Percentiles rank a stretch among this genome's conserved stretches.
Conservation (phyloP, 2,329 filamentous ascomycete species). For the Penicillium sp. region DNA sequence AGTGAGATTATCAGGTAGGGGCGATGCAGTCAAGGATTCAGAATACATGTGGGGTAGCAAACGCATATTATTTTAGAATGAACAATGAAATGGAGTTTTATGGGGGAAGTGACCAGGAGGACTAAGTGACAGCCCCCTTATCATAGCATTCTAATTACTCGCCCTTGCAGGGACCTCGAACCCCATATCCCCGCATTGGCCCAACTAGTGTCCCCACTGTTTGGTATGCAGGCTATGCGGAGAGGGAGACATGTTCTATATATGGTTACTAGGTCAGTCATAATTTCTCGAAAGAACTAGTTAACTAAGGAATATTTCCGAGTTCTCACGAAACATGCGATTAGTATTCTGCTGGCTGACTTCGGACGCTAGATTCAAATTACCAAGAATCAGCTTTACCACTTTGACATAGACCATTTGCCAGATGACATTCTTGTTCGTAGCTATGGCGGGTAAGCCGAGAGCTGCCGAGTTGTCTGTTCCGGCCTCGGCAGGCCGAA, state of each 20-base stretch:
- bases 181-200: conserved; percentile 1
- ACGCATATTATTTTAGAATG: not conserved
- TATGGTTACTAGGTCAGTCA: not conserved
- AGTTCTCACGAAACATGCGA: too few species aligned
- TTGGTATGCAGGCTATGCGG: not conserved
- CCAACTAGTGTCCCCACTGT: not conserved
- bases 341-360: too few species aligned
- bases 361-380: not conserved
- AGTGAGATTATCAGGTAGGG: not conserved
- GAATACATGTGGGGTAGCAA: not conserved
- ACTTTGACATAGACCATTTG: not conserved
- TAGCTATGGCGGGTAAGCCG: not conserved
- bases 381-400: not conserved
- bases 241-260: not conserved
- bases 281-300: not conserved
- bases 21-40: not conserved
- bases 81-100: not conserved
- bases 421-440: not conserved
- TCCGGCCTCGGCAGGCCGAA: not conserved
- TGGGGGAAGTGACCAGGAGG: not conserved
- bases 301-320: not conserved
- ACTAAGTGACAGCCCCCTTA: not conserved
- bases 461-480: not conserved
- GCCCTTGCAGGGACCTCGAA: conserved; percentile 7
- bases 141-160: conserved; percentile 12